Base-by-base conservation (phyloP, 2,329 filamentous ascomycete genomes). In the Aspergillus aculeatus region DNA sequence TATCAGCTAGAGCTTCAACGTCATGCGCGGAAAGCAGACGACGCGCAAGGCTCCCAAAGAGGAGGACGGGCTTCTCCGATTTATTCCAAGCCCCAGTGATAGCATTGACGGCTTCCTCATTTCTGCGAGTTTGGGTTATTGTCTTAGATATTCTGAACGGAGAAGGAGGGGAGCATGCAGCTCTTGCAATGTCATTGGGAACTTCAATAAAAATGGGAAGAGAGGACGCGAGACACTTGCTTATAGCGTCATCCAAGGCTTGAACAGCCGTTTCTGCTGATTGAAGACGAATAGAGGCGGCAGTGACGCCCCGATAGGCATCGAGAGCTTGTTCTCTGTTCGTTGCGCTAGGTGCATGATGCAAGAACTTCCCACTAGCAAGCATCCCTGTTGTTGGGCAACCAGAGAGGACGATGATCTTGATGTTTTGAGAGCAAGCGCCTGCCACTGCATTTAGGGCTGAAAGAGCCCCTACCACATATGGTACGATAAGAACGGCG, bases 381-480 rank as follows among this genome's bases (percentile, higher is more conserved):
- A 60, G 19, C 6, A 56, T 16, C 1, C 14, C 21, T 2, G 61
- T 55, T 1, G 23, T 29, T 5, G 63, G 63, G 14, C 54, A 56
- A 2, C 63, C 63, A 3, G 58, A 58, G 9, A 65, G 35, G 0
- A 62, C 52, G 11, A 65, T 59, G 3, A 65, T 50, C 10, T 41
- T 57, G 1, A 63, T 47, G 9, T 47, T 44, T 24, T 63, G 58
- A 0, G 63, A 63, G 14, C 57, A 57, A 2, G 63, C 61, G 0
- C 63, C 63, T 24, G 63, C 47, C 14, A 63, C 59, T 4, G 62
- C 58, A 35, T 64, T 64, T 12, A 64, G 29, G 12, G 54, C 21
- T 0, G 63, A 64, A 0, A 64, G 38, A 3, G 58, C 55, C 7
- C 63, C 63, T 4, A 64, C 63, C 10, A 61, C 58, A 26, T 59